These are phyloP conservation scores for Batkoa obscura DNA, from an alignment of 371 early-diverging fungal species.

Conservation along the genomic window DNA sequence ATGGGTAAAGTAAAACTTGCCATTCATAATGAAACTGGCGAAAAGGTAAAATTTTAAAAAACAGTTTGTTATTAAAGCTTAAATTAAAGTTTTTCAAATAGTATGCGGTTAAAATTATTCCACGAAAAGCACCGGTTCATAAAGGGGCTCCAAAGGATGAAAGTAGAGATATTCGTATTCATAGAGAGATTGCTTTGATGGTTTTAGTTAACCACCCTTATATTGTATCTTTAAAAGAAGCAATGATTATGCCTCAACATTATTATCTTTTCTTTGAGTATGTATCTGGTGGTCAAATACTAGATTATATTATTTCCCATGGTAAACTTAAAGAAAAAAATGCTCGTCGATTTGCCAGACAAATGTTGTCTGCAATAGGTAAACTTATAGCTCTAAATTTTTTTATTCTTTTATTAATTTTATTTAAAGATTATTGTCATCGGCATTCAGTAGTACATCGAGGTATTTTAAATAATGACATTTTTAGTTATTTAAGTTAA, in stretches of 20 bases:
- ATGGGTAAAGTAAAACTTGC: conserved; percentile 97
- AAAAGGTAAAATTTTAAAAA: conserved; percentile 39
- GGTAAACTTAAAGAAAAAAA: conserved; percentile 76
- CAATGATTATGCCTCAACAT: conserved; percentile 57
- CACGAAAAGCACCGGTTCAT: conserved; percentile 20
- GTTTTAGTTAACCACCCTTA: conserved; percentile 80
- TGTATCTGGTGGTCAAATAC: conserved; percentile 71
- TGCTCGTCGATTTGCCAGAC: conserved; percentile 79
- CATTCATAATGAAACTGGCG: conserved; percentile 62
- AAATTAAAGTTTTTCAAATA: conserved; percentile 13
- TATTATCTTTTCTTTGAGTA: conserved; percentile 93
- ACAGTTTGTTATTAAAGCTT: not conserved
- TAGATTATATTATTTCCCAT: conserved; percentile 75
- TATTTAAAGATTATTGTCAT: conserved; percentile 69
- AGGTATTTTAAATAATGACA: conserved; percentile 22
- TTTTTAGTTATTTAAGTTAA: conserved; percentile 20
- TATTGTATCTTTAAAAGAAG: conserved; percentile 63
- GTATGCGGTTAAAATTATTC: conserved; percentile 73
- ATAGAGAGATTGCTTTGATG: conserved; percentile 80
- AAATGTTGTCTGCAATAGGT: conserved; percentile 82
- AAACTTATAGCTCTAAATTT: conserved; percentile 10
- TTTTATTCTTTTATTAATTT: not conserved
- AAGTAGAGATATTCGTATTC: conserved; percentile 69
- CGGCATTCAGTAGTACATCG: conserved; percentile 89
- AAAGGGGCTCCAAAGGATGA: conserved; percentile 31